These are phyloP conservation scores for Lathyrus sativus DNA, from an alignment of 306 rosid genomes.

Conservation along the genomic window DNA sequence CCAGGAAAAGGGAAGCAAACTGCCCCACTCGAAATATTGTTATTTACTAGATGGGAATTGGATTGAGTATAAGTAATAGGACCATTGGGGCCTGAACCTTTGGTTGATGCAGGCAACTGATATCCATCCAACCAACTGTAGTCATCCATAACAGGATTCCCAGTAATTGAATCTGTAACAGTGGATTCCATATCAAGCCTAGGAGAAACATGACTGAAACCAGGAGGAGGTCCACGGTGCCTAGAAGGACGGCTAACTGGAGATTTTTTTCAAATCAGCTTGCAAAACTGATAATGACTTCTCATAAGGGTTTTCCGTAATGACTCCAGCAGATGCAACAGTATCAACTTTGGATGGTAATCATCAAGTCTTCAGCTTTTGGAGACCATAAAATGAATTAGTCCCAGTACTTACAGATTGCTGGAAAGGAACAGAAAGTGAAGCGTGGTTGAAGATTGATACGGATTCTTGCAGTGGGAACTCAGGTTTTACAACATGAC, in stretches of 20 bases:
- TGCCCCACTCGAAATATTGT: conserved; percentile 56
- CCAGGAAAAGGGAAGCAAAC: conserved; percentile 84
- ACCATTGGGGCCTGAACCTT: conserved; percentile 48
- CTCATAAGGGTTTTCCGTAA: conserved; percentile 39
- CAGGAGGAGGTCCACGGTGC: conserved; percentile 96
- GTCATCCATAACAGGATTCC: conserved; percentile 74
- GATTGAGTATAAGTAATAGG: conserved; percentile 47
- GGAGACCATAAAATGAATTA: conserved; percentile 44
- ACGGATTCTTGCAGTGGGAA: conserved; percentile 46
- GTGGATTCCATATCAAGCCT: conserved; percentile 58
- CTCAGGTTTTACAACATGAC: conserved; percentile 57
- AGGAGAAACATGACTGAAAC: conserved; percentile 67
- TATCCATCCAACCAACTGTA: conserved; percentile 99
- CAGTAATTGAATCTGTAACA: conserved; percentile 52
- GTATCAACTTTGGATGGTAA: conserved; percentile 53
- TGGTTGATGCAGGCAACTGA: conserved; percentile 68
- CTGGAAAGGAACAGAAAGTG: conserved; percentile 53
- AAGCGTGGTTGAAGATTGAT: conserved; percentile 39
- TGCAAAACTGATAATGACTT: conserved; percentile 48
- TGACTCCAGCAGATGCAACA: conserved; percentile 48
- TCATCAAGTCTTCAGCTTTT: conserved; percentile 50
- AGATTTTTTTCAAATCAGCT: conserved; percentile 51
- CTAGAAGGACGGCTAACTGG: conserved; percentile 85
- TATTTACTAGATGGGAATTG: conserved; percentile 48
- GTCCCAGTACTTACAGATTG: conserved; percentile 49